These are phyloP conservation scores for Epichloe aotearoae DNA, from an alignment of 2,329 filamentous ascomycete species.

Conservation along the genomic window DNA sequence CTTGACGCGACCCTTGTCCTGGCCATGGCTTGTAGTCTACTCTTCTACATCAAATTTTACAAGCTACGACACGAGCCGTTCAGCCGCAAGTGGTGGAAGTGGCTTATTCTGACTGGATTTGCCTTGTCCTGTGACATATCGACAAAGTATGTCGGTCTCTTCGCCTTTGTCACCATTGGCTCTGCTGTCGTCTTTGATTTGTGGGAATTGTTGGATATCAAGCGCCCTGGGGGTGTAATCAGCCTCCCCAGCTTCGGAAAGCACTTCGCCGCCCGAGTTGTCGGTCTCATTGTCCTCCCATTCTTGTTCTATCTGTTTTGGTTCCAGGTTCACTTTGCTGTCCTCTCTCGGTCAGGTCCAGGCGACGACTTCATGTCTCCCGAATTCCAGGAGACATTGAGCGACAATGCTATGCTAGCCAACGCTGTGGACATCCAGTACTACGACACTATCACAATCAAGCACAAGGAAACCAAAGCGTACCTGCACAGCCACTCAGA, in stretches of 20 bases:
- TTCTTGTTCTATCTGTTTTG: conserved; percentile 99
- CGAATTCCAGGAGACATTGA: conserved; percentile 92
- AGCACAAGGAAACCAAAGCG: conserved; percentile 94
- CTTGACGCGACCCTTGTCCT: conserved; percentile 89
- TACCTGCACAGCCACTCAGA: conserved; percentile 91
- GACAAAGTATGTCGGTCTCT: conserved; percentile 92
- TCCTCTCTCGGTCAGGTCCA: conserved; percentile 76
- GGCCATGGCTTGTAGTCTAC: conserved; percentile 87
- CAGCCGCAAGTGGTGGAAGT: conserved; percentile 98
- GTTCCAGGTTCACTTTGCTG: conserved; percentile 98
- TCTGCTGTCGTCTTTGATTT: conserved; percentile 88
- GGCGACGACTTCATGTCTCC: conserved; percentile 99
- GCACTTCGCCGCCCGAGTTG: conserved; percentile 78
- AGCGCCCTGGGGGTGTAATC: conserved; percentile 73
- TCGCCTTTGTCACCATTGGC: conserved; percentile 94
- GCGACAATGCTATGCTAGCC: conserved; percentile 84
- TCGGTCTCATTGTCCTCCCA: conserved; percentile 77
- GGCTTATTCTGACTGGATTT: conserved; percentile 90
- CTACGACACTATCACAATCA: conserved; percentile 74
- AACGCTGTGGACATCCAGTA: conserved; percentile 81
- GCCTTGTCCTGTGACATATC: conserved; percentile 94
- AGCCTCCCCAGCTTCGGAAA: conserved; percentile 68
- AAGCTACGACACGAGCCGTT: conserved; percentile 86
- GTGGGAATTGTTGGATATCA: conserved; percentile 87
- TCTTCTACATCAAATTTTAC: conserved; percentile 96